Percentiles rank a stretch among this genome's conserved stretches.
Conservation (phyloP, 768 basidiomycete species). For the Boletus insuetus region DNA sequence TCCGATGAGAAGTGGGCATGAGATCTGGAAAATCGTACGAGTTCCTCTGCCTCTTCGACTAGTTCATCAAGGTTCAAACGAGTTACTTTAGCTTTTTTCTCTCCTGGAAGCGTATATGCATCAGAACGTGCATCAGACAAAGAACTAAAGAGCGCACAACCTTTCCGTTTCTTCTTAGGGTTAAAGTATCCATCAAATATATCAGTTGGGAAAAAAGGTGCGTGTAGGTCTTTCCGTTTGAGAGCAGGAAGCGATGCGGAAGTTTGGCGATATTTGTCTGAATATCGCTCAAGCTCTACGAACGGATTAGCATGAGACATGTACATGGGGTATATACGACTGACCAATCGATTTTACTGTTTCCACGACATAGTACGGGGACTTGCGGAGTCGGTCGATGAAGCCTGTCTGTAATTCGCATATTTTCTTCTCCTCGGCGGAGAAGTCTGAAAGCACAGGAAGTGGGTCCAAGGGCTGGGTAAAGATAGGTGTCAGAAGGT, state of each 20-base stretch:
- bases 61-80: slow-evolving; percentile 67
- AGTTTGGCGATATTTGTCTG: slow-evolving; percentile 77
- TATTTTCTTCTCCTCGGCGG: slow-evolving; percentile 62
- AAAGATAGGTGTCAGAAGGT: slow-evolving; percentile 17
- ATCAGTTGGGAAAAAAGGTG: slow-evolving; percentile 73
- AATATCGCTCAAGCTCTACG: slow-evolving; percentile 74
- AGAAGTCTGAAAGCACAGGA: slow-evolving; percentile 67
- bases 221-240: slow-evolving; percentile 66
- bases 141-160: slow-evolving; percentile 16
- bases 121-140: background rate
- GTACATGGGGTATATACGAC: background rate
- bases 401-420: slow-evolving; percentile 68
- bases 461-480: slow-evolving; percentile 58
- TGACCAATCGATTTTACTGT: slow-evolving; percentile 59
- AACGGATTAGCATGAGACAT: background rate
- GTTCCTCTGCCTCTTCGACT: slow-evolving; percentile 61
- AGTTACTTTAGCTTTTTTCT: slow-evolving; percentile 37
- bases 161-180: slow-evolving; percentile 61
- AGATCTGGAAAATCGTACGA: slow-evolving; percentile 32
- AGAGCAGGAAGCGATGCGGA: slow-evolving; percentile 58
- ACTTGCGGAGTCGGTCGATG: slow-evolving; percentile 59
- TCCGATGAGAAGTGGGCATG: background rate
- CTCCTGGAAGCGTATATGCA: slow-evolving; percentile 6
- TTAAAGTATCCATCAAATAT: slow-evolving; percentile 82
- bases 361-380: slow-evolving; percentile 75